These are phyloP conservation scores for Acer yangbiense DNA, from an alignment of 345 rosid species.

Conservation along the genomic window DNA sequence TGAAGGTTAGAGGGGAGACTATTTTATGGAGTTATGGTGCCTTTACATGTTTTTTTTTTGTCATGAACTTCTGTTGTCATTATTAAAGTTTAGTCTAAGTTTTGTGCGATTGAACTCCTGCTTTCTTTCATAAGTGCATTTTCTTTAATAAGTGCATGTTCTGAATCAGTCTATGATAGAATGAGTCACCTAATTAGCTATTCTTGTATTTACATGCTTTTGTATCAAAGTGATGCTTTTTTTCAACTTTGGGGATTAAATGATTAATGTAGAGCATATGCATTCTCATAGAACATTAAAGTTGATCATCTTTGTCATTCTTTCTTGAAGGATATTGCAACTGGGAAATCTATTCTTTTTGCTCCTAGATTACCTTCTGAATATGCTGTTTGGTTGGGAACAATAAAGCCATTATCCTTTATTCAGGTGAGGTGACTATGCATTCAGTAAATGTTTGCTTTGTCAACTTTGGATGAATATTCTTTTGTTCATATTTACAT, in stretches of 20 bases:
- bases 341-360: conserved; percentile 79
- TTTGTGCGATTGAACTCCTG: background rate
- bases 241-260: background rate
- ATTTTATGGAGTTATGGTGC: background rate
- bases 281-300: background rate
- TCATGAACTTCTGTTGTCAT: background rate
- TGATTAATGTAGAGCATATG: background rate
- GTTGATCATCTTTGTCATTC: conserved; percentile 2
- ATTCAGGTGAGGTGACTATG: conserved; percentile 75
- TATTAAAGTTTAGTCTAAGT: background rate
- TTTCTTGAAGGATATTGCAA: conserved; percentile 67
- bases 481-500: conserved; percentile 14
- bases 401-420: conserved; percentile 63
- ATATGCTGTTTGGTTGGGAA: conserved; percentile 92
- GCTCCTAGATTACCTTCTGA: conserved; percentile 80
- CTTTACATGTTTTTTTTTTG: background rate
- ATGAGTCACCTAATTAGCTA: background rate
- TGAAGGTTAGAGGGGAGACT: background rate
- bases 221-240: background rate
- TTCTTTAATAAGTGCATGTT: background rate
- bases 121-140: background rate
- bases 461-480: conserved; percentile 13
- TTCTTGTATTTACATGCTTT: background rate
- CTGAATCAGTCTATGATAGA: background rate
- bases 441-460: conserved; percentile 6